A percentile compares a stretch with the other conserved stretches of the same genome.
Evolutionary conservation across 352 stramenopile genomes (phyloP).

Genomic region (Elongisporangium prolatum): DNA sequence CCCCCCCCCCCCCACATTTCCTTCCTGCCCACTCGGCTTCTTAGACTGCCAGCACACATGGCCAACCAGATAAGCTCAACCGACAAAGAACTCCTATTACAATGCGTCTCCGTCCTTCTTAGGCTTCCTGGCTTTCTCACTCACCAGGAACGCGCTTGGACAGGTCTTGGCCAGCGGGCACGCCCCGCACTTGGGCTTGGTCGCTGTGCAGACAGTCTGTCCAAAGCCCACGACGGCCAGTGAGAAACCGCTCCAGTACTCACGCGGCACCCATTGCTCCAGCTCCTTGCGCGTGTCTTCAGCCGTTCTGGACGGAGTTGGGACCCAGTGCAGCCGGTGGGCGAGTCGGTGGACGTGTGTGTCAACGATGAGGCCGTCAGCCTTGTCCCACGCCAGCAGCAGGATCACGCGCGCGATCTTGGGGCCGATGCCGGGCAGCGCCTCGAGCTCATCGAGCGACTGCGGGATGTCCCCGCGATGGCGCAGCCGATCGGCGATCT

Average conservation of each 20-base stretch:
- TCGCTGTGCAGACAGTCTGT: constrained; percentile 52
- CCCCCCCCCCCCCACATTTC: too few species aligned
- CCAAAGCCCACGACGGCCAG: constrained; percentile 72
- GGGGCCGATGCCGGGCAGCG: constrained; percentile 59
- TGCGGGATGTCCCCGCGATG: constrained; percentile 48
- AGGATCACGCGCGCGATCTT: constrained; percentile 72
- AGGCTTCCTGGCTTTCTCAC: constrained; percentile 2
- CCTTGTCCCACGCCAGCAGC: constrained; percentile 54
- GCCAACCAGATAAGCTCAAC: not conserved
- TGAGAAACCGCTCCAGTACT: constrained; percentile 57
- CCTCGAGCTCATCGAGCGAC: constrained; percentile 30
- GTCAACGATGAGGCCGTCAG: constrained; percentile 73
- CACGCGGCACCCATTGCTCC: constrained; percentile 57
- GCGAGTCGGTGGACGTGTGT: constrained; percentile 74
- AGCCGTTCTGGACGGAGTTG: constrained; percentile 8
- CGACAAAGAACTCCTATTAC: not conserved
- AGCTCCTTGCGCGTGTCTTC: constrained; percentile 52
- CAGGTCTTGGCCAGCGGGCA: constrained; percentile 51
- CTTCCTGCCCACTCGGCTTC: not conserved
- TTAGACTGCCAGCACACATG: not conserved
- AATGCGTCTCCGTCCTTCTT: not conserved
- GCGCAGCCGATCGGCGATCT: constrained; percentile 37
- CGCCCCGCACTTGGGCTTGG: constrained; percentile 42
- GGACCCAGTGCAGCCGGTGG: constrained; percentile 54
- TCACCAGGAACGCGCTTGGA: constrained; percentile 41